Percentiles rank a stretch among this genome's conserved stretches.
Evolutionary conservation across 2,329 filamentous ascomycete species (phyloP).

Genomic region (Pseudomassariella vexata): DNA sequence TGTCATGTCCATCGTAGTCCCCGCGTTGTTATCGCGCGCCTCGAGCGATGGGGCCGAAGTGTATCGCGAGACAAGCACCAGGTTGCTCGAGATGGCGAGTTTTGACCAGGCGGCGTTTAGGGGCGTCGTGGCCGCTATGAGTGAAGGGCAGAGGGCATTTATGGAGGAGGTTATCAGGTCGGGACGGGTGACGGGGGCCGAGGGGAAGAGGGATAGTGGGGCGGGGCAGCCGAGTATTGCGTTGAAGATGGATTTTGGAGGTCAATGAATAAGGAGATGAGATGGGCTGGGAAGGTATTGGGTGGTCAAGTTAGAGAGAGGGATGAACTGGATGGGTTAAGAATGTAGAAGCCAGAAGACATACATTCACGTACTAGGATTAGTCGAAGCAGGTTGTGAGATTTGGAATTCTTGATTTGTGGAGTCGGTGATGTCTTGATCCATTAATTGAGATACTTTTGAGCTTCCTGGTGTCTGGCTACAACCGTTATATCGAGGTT

Average conservation of each 20-base stretch:
- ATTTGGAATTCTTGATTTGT: too few relatives aligned
- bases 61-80: conserved; percentile 67
- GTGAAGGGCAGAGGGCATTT: conserved; percentile 62
- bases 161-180: conserved; percentile 76
- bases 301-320: too few relatives aligned
- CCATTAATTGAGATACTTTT: too few relatives aligned
- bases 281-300: too few relatives aligned
- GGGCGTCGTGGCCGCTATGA: conserved; percentile 66
- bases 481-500: too few relatives aligned
- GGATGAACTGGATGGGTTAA: too few relatives aligned
- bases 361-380: too few relatives aligned
- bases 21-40: conserved; percentile 69
- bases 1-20: conserved; percentile 71
- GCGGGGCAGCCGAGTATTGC: conserved; percentile 75
- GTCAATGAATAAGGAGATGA: too few relatives aligned
- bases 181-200: conserved; percentile 42
- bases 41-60: conserved; percentile 53
- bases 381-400: too few relatives aligned
- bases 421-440: too few relatives aligned
- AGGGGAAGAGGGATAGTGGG: conserved; percentile 34
- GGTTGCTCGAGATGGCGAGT: conserved; percentile 76
- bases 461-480: too few relatives aligned
- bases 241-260: conserved; percentile 87
- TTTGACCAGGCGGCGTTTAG: conserved; percentile 70
- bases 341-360: too few relatives aligned